Percentiles rank a stretch among this genome's conserved stretches.
phyloP scores from a whole-genome alignment of 2,329 filamentous ascomycete species.

The Colletotrichum lindemuthianum region DNA sequence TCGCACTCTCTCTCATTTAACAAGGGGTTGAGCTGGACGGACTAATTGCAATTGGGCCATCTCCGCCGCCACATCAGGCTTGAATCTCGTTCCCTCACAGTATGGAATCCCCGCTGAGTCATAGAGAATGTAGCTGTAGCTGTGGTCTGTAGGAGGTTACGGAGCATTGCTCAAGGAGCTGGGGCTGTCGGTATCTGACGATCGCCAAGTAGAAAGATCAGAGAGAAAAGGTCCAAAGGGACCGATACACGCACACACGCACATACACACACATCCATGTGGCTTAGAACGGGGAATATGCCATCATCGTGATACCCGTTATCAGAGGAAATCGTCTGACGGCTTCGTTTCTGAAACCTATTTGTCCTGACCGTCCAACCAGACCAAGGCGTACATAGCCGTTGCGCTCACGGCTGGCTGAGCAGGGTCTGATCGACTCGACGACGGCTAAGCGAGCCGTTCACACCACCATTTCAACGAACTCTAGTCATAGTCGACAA shows the following conservation, averaged over 20 bases:
- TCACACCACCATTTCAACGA: constrained; percentile 11
- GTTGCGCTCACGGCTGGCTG: background rate
- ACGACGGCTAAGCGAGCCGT: constrained; percentile 18
- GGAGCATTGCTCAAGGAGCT: background rate
- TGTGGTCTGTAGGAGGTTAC: background rate
- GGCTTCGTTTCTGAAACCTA: constrained; percentile 7
- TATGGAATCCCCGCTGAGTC: constrained; percentile 24
- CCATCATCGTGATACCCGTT: constrained; percentile 12
- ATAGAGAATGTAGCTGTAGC: background rate
- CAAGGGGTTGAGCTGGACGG: constrained; percentile 15
- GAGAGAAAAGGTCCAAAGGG: background rate
- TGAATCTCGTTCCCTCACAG: background rate
- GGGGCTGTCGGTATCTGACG: background rate
- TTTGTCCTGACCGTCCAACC: constrained; percentile 2
- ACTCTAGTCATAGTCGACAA: background rate
- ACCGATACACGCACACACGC: too few species aligned
- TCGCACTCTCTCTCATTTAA: constrained; percentile 25
- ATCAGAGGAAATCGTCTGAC: constrained; percentile 2
- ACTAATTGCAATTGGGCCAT: constrained; percentile 22
- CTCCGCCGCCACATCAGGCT: constrained; percentile 16
- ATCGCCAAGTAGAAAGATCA: background rate
- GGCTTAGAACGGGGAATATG: background rate
- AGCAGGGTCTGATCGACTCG: constrained; percentile 8
- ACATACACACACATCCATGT: background rate
- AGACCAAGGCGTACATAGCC: constrained; percentile 1